Conservation (phyloP, 495 filamentous ascomycete genomes). For the Podospora bellae-mahoneyi region DNA sequence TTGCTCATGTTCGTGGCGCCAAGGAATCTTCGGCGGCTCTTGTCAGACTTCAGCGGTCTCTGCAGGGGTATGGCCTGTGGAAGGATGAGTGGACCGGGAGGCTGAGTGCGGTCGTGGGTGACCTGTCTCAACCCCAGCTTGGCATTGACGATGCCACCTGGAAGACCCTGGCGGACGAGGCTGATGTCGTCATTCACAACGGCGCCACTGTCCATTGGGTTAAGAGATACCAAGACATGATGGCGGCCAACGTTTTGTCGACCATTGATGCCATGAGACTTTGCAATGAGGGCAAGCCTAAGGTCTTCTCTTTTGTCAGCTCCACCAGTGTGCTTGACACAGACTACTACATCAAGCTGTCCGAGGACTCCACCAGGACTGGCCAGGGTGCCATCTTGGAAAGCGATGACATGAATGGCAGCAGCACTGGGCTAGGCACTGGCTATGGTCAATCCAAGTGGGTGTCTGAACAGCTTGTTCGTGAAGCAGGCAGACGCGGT, state of each 20-base stretch:
- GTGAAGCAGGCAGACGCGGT: slow-evolving; percentile 75
- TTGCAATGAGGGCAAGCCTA: slow-evolving; percentile 72
- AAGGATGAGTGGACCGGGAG: slow-evolving; percentile 60
- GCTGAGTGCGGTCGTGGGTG: slow-evolving; percentile 65
- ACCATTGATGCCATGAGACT: slow-evolving; percentile 76
- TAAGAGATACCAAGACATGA: slow-evolving; percentile 69
- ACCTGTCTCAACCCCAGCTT: slow-evolving; percentile 67
- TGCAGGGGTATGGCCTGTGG: slow-evolving; percentile 79
- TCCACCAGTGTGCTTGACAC: slow-evolving; percentile 84
- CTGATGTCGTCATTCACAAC: slow-evolving; percentile 85
- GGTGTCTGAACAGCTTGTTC: slow-evolving; percentile 69
- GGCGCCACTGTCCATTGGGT: slow-evolving; percentile 90
- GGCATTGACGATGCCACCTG: slow-evolving; percentile 63
- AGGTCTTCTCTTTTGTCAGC: slow-evolving; percentile 78
- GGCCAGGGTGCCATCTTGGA: slow-evolving; percentile 48
- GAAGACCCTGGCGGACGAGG: slow-evolving; percentile 59
- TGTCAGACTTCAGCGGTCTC: slow-evolving; percentile 52
- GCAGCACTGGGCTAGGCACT: slow-evolving; percentile 50
- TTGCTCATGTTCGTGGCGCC: slow-evolving; percentile 70
- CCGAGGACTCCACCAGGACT: slow-evolving; percentile 53
- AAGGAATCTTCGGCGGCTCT: slow-evolving; percentile 49
- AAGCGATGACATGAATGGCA: slow-evolving; percentile 47
- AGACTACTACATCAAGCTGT: slow-evolving; percentile 70
- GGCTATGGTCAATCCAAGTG: slow-evolving; percentile 90
- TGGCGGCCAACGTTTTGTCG: slow-evolving; percentile 72